Evolutionary conservation across 2,329 filamentous ascomycete species (phyloP).

Genomic region (Periconia macrospinosa): DNA sequence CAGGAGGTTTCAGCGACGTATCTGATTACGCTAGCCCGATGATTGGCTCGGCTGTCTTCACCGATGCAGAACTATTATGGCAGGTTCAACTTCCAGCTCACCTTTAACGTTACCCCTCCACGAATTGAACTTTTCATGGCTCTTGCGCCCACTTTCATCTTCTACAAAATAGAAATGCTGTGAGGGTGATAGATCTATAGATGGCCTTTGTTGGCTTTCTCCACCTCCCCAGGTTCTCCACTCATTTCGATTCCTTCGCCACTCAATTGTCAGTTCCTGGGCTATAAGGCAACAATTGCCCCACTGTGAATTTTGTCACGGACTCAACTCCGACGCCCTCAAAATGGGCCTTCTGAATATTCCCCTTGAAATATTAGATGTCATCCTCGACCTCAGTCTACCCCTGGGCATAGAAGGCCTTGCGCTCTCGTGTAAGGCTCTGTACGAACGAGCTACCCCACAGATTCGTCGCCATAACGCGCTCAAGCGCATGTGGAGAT

Average conservation of each 20-base stretch:
- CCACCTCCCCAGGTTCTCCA: no score
- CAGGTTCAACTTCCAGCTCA: not conserved
- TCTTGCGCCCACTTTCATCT: not conserved
- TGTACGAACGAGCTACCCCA: slow-evolving; percentile 25
- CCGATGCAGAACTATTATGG: not conserved
- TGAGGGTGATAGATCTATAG: not conserved
- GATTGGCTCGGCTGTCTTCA: not conserved
- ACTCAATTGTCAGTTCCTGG: not conserved
- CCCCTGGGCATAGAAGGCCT: slow-evolving; percentile 33
- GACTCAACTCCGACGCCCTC: not conserved
- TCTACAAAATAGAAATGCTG: not conserved
- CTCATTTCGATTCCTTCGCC: not conserved
- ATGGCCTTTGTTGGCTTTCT: not conserved
- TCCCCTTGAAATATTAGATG: slow-evolving; percentile 35
- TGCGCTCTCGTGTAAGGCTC: slow-evolving; percentile 32
- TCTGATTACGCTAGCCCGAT: not conserved
- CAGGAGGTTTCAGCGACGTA: no score
- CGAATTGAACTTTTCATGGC: not conserved
- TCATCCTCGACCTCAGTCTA: slow-evolving; percentile 29
- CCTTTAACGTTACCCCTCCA: not conserved
- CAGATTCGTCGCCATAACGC: slow-evolving; percentile 33
- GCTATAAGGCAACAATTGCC: not conserved
- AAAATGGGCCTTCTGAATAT: slow-evolving; percentile 37
- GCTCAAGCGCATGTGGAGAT: slow-evolving; percentile 26
- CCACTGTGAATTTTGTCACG: not conserved